Base-by-base conservation (phyloP, 495 filamentous ascomycete genomes). In the Tuber brumale region DNA sequence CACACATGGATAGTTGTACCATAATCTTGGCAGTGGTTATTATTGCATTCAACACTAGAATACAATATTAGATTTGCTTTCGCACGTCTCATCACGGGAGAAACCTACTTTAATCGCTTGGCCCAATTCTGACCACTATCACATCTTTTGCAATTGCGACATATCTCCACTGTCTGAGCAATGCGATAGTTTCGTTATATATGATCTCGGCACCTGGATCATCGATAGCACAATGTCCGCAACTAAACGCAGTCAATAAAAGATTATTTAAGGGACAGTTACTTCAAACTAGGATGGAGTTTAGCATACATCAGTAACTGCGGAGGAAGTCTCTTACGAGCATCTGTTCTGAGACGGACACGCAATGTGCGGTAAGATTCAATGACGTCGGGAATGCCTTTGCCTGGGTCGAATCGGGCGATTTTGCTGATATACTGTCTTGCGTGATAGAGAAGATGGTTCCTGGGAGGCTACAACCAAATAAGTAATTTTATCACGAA, bases 371-470 rank as follows among this genome's bases (percentile, higher is more conserved):
- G 89, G 77, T 94, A 97, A 14, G 92, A 89, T 71, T 92, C 89
- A 72, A 96, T 86, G 4, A 94, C 92, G 71, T 93, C 92, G 0
- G 90, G 89, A 70, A 95, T 94, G 41, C 93, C 93, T 85, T 96
- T 96, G 51, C 92, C 89, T 0, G 93, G 93, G 77, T 96, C 93
- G 81, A 97, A 97, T 23, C 93, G 90, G 10, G 93, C 91, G 61
- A 95, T 89, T 82, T 97, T 93, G 46, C 91, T 86, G 77, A 97
- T 92, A 82, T 94, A 97, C 74, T 90, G 86, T 85, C 93, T 90
- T 16, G 88, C 87, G 7, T 92, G 93, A 81, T 88, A 93, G 69
- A 87, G 85, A 42, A 96, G 87, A 39, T 87, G 86, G 4, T 90
- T 87, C 89, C 89, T 91, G 69, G 76, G 82, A 21, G 77, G 57